Evolutionary conservation across 2,329 filamentous ascomycete genomes (phyloP).

Genomic region (Fusarium ambrosium): DNA sequence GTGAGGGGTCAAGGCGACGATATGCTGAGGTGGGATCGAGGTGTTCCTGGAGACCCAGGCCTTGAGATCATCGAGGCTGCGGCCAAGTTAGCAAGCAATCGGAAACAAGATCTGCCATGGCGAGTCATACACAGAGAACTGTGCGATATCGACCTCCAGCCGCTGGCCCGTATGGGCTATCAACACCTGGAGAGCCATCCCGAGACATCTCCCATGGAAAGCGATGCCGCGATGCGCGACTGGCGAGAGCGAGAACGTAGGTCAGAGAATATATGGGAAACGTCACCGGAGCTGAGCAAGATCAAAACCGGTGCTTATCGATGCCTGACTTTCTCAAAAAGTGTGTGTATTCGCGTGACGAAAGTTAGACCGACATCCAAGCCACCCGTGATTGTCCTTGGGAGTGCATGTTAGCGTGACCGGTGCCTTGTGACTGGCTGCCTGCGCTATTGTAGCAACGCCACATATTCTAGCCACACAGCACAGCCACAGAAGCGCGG

Average conservation of each 20-base stretch:
- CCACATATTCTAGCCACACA: conserved; percentile 35
- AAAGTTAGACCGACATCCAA: conserved; percentile 30
- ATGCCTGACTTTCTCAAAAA: conserved; percentile 22
- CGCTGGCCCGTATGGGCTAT: conserved; percentile 94
- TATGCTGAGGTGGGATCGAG: conserved; percentile 79
- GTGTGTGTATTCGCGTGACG: conserved; percentile 45
- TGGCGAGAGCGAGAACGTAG: conserved; percentile 25
- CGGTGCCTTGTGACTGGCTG: conserved; percentile 49
- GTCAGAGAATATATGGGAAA: conserved; percentile 27
- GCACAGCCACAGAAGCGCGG: conserved; percentile 30
- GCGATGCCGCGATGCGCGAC: conserved; percentile 47
- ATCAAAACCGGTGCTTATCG: conserved; percentile 20
- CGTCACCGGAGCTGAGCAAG: conserved; percentile 28
- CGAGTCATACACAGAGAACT: conserved; percentile 75
- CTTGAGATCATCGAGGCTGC: conserved; percentile 86
- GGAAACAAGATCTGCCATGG: not conserved
- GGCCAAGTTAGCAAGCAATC: conserved; percentile 34
- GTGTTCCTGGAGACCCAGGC: conserved; percentile 82
- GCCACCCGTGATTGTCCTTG: conserved; percentile 34
- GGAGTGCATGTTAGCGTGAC: conserved; percentile 50
- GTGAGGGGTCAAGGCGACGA: conserved; percentile 88
- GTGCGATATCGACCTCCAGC: conserved; percentile 81
- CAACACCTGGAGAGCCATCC: conserved; percentile 91
- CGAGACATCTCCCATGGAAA: conserved; percentile 64
- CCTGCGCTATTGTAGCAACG: conserved; percentile 31